Evolutionary conservation across 495 filamentous ascomycete species (phyloP).

Genomic region (Xylaria bambusicola): DNA sequence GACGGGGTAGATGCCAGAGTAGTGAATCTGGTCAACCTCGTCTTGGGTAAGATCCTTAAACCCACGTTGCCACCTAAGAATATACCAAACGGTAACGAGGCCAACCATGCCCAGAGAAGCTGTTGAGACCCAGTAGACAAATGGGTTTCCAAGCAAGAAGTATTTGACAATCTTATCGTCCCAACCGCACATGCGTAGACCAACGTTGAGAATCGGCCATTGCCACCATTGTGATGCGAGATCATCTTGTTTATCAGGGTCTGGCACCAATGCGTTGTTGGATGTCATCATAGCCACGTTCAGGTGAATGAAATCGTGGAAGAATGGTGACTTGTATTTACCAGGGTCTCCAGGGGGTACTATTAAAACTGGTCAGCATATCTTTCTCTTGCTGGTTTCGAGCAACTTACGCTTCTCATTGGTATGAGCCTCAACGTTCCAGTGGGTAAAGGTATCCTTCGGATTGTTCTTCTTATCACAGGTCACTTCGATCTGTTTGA

Average conservation of each 20-base stretch:
- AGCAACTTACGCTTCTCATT: constrained; percentile 84
- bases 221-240: constrained; percentile 97
- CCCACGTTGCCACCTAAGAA: constrained; percentile 93
- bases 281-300: constrained; percentile 99
- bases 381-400: neutral
- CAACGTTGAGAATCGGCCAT: constrained; percentile 94
- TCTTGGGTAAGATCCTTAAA: constrained; percentile 76
- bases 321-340: constrained; percentile 93
- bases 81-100: constrained; percentile 76
- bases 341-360: constrained; percentile 89
- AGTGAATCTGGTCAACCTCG: constrained; percentile 92
- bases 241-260: constrained; percentile 98
- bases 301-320: constrained; percentile 94
- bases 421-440: constrained; percentile 94
- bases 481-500: constrained; percentile 98
- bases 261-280: constrained; percentile 96
- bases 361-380: constrained; percentile 41
- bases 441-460: constrained; percentile 91
- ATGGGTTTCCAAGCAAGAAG: constrained; percentile 94
- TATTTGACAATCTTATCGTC: constrained; percentile 95
- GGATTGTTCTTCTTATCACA: constrained; percentile 94
- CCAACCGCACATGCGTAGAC: constrained; percentile 97
- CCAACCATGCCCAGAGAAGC: constrained; percentile 71
- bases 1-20: constrained; percentile 86
- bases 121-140: constrained; percentile 95